Base-by-base conservation (phyloP, 1,284 basidiomycete genomes). In the Austroboletus sp. region DNA sequence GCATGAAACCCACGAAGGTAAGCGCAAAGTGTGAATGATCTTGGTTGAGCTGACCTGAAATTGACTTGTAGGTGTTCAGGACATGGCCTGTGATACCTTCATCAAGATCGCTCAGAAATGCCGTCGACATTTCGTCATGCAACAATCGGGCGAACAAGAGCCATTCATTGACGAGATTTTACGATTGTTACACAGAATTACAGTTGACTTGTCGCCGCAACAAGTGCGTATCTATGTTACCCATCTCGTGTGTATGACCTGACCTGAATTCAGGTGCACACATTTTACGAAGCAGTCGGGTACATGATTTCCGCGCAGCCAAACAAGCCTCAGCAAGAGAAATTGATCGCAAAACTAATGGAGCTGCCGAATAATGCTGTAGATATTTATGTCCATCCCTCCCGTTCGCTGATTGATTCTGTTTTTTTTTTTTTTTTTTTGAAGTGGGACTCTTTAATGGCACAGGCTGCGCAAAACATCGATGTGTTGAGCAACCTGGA, bases 91-190 rank as follows among this genome's bases (percentile, higher is more conserved):
- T 68, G 96, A 99, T 68, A 99, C 96, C 0, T 99, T 98, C 70
- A 98, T 98, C 75, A 99, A 98, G 72, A 99, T 99, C 59, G 93
- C 96, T 16, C 95, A 98, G 66, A 98, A 98, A 70, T 98, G 96
- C 66, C 80, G 94, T 39, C 79, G 95, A 45, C 96, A 98, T 69
- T 99, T 99, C 60, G 93, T 98, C 50, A 95, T 98, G 85, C 92
- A 96, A 65, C 96, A 99, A 68, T 87, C 91, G 2, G 93, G 93
- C 52, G 96, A 99, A 68, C 82, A 85, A 51, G 96, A 98, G 64
- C 96, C 96, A 1, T 98, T 98, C 68, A 89, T 99, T 40, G 95
- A 98, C 61, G 96, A 99, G 70, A 98, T 99, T 49, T 71, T 99
- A 39, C 83, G 94, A 50, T 76, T 86, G 40, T 71, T 99, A 42